Percentiles rank a stretch among this genome's conserved stretches.
Evolutionary conservation across 2,329 filamentous ascomycete genomes (phyloP).

Genomic region (Aspergillus eucalypticola): DNA sequence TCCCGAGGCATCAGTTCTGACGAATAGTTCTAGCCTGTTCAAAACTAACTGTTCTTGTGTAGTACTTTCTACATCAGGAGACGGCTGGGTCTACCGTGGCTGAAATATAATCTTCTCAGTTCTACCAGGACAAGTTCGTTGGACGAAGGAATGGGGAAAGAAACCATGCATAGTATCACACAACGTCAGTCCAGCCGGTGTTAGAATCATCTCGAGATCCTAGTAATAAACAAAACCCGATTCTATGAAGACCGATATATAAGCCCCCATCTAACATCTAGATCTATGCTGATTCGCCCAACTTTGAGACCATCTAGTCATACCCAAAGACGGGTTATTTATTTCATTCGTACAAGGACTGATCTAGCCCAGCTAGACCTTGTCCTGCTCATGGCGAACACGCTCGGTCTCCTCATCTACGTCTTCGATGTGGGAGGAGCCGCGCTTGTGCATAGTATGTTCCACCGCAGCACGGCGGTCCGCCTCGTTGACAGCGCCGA

Average conservation of each 20-base stretch:
- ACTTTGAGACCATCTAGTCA: neutral
- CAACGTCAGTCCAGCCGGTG: neutral
- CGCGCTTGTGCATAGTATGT: constrained; percentile 28
- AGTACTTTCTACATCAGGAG: too few species aligned
- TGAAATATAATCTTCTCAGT: too few species aligned
- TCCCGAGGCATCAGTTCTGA: rapidly evolving
- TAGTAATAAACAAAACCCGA: neutral
- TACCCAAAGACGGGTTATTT: neutral
- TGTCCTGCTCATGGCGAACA: constrained; percentile 8
- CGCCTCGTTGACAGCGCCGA: constrained; percentile 29
- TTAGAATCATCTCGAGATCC: neutral
- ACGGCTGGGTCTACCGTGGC: too few species aligned
- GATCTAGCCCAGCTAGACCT: constrained; percentile 6
- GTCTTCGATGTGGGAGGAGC: constrained; percentile 25
- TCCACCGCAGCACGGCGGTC: constrained; percentile 29
- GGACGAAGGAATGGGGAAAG: neutral
- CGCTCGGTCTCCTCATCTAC: constrained; percentile 12
- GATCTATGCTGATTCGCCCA: neutral
- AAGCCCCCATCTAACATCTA: constrained; percentile 1
- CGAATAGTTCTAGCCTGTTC: too few species aligned
- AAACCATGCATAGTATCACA: neutral
- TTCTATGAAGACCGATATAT: neutral
- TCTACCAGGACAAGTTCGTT: neutral
- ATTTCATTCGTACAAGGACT: neutral
- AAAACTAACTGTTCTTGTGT: too few species aligned